These are phyloP conservation scores for Insectozyma bohioensis DNA, from an alignment of 1,139 yeast species.

Conservation along the genomic window DNA sequence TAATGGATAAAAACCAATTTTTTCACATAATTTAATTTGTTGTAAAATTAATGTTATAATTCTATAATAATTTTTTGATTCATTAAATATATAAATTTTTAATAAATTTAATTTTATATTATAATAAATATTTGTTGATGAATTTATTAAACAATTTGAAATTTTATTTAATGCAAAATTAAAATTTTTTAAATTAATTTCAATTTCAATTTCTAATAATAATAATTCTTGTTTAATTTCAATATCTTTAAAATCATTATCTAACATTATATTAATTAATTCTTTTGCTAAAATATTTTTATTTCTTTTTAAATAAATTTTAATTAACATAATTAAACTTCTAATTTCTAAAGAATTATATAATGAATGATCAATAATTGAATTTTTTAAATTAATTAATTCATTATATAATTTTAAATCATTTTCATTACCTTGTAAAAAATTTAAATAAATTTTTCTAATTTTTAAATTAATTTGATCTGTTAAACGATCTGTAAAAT, in stretches of 20 bases:
- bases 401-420: constrained; percentile 30
- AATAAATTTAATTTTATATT: constrained; percentile 43
- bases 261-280: constrained; percentile 19
- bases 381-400: constrained; percentile 26
- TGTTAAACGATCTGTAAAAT: constrained; percentile 33
- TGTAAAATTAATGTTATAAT: constrained; percentile 46
- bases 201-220: constrained; percentile 29
- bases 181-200: constrained; percentile 28
- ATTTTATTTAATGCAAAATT: constrained; percentile 38
- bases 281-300: constrained; percentile 28
- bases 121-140: constrained; percentile 32
- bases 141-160: constrained; percentile 16
- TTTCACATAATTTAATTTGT: constrained; percentile 41
- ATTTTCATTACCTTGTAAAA: constrained; percentile 39
- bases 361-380: constrained; percentile 26
- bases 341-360: constrained; percentile 39
- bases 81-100: constrained; percentile 40
- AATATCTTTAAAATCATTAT: constrained; percentile 30
- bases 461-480: constrained; percentile 40
- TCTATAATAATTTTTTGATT: constrained; percentile 37
- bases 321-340: constrained; percentile 34
- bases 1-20: constrained; percentile 38
- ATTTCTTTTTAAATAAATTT: constrained; percentile 38
- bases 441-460: constrained; percentile 36
- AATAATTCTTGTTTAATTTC: constrained; percentile 31